Evolutionary conservation across 495 filamentous ascomycete species (phyloP).

Genomic region (Oleoguttula mirabilis): DNA sequence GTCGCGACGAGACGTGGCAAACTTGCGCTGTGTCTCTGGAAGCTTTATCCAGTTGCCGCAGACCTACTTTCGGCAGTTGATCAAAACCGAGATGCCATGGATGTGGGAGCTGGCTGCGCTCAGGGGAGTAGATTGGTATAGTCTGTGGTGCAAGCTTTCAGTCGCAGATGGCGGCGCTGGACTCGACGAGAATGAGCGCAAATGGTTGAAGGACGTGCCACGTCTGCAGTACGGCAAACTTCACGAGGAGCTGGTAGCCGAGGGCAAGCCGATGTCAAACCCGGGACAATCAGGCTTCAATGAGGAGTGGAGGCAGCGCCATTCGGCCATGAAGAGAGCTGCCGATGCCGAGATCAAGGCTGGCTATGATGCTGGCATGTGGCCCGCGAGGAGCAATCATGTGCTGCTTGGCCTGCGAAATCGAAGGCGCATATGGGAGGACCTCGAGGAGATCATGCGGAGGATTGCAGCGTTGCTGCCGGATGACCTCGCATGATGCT

Average conservation of each 20-base stretch:
- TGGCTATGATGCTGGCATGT: neutral
- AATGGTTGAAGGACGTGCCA: neutral
- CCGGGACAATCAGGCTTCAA: neutral
- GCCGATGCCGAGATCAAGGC: neutral
- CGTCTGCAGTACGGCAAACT: neutral
- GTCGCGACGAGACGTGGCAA: too few relatives aligned
- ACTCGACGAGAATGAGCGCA: neutral
- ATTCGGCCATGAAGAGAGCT: neutral
- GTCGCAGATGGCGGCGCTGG: conserved; percentile 3
- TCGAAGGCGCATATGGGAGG: neutral
- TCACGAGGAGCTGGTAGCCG: neutral
- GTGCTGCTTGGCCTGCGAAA: neutral
- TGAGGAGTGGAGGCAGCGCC: neutral
- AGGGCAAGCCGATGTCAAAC: neutral
- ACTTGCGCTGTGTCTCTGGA: too few relatives aligned
- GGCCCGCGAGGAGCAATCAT: neutral
- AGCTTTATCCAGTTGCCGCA: too few relatives aligned
- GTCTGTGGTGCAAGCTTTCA: too few relatives aligned
- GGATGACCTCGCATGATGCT: too few relatives aligned
- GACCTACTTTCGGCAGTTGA: too few relatives aligned
- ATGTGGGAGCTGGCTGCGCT: too few relatives aligned
- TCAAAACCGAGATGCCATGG: too few relatives aligned
- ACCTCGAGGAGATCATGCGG: neutral
- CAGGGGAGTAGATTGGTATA: too few relatives aligned
- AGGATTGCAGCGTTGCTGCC: conserved; percentile 1